Base-by-base conservation (phyloP, 768 basidiomycete genomes). In the Mycena albidolilacea region DNA sequence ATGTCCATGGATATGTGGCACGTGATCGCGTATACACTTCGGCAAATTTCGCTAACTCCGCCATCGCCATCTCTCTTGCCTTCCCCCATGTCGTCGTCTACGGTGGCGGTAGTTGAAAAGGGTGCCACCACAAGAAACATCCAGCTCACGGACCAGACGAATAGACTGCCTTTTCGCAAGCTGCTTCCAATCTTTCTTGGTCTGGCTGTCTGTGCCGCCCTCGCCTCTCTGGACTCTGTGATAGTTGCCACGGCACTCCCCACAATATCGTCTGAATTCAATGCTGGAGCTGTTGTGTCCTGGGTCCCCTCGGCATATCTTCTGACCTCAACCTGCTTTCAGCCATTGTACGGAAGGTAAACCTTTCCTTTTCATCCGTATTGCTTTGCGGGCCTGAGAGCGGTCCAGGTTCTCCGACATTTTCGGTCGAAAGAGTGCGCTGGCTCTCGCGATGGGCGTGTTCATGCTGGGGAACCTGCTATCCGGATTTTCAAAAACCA, bases 221-320 rank as follows among this genome's bases (percentile, higher is more conserved):
- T 92, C 57, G 88, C 91, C 7, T 83, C 90, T 0, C 81, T 93
- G 0, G 93, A 94, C 78, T 91, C 92, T 10, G 93, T 93, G 8
- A 91, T 93, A 59, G 89, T 93, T 10, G 91, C 92, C 0, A 94
- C 93, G 0, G 90, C 92, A 2, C 82, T 95, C n/a, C 92, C 93
- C 0, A 92, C 90, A 0, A 89, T 95, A 59, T 90, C 92, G 5
- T 76, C 86, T 23, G 86, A 87, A 3, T 94, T 94, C 81, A 84
- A 90, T 65, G 90, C 92, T 0, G 90, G 91, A 5, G 85, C 89
- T 5, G 85, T 91, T 30, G 83, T 86, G 35, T 91, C 90, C 7
- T 94, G 92, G 93, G 92, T 94, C 3, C 93, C 92, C 0, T 92
- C 92, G 0, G 88, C 89, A 0, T 94, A 93, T 77, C 86, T 95